Conservation (phyloP, 331 rosid genomes). For the Spiraea crenata region DNA sequence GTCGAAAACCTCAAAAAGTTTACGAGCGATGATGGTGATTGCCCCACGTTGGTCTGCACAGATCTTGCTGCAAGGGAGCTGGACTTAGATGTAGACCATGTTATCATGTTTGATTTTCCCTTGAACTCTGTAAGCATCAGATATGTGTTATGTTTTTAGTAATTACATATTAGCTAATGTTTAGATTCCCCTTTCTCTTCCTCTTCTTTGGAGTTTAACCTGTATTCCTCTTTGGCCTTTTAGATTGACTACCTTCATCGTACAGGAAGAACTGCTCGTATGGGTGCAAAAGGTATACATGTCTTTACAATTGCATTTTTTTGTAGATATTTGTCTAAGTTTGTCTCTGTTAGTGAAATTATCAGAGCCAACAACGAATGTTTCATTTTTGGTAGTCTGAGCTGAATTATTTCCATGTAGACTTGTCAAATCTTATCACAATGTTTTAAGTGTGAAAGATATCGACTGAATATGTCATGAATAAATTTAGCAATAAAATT, state of each 20-base stretch:
- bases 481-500: neutral
- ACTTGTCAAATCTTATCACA: neutral
- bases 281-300: slow-evolving; percentile 90
- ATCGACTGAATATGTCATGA: neutral
- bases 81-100: slow-evolving; percentile 95
- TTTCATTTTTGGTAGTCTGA: neutral
- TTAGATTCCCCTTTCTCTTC: neutral
- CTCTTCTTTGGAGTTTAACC: slow-evolving; percentile 7
- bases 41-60: slow-evolving; percentile 94
- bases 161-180: neutral
- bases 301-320: slow-evolving; percentile 8
- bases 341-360: neutral
- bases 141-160: neutral
- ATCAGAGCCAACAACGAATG: neutral
- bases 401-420: no score
- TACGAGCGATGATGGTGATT: slow-evolving; percentile 76
- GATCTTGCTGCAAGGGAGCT: slow-evolving; percentile 97
- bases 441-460: neutral
- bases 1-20: slow-evolving; percentile 91
- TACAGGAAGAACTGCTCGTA: slow-evolving; percentile 98
- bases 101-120: slow-evolving; percentile 98
- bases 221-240: slow-evolving; percentile 17
- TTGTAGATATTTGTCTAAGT: neutral
- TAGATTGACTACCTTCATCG: slow-evolving; percentile 98
- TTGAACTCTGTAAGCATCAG: slow-evolving; percentile 64